These are phyloP conservation scores for Aspergillus sp. DNA, from an alignment of 2,329 filamentous ascomycete species.

Conservation along the genomic window DNA sequence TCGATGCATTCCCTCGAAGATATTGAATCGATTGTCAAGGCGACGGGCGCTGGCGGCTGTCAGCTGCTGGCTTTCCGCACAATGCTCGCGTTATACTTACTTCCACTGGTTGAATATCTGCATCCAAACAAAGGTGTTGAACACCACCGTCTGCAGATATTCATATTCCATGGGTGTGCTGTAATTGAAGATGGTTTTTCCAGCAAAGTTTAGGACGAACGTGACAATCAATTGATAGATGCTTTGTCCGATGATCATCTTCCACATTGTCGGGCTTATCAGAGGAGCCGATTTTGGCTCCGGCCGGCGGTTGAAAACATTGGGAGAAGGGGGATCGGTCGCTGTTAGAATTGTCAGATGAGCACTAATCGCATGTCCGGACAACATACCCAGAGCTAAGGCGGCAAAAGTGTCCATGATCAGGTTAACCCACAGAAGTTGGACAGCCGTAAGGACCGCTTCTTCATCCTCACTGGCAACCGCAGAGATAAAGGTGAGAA, in stretches of 20 bases:
- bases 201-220: constrained; percentile 38
- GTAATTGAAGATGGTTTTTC: constrained; percentile 25
- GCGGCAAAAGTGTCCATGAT: constrained; percentile 63
- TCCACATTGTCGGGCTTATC: constrained; percentile 40
- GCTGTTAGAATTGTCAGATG: constrained; percentile 24
- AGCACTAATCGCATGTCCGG: background rate
- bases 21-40: constrained; percentile 37
- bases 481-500: constrained; percentile 56
- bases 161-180: constrained; percentile 9
- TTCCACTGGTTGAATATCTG: constrained; percentile 45
- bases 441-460: constrained; percentile 56
- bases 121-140: constrained; percentile 41
- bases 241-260: constrained; percentile 37
- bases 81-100: constrained; percentile 7
- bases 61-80: background rate
- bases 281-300: constrained; percentile 38
- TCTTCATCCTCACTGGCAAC: constrained; percentile 47
- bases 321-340: constrained; percentile 52
- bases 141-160: constrained; percentile 30
- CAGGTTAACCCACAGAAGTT: constrained; percentile 60
- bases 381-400: constrained; percentile 41
- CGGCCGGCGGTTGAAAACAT: constrained; percentile 47
- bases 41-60: constrained; percentile 23
- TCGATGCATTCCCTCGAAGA: constrained; percentile 34
- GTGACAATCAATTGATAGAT: constrained; percentile 36